Percentiles rank a stretch among this genome's conserved stretches.
These are phyloP conservation scores for Myriosclerotinia duriaeana DNA, from an alignment of 2,329 filamentous ascomycete genomes.

Conservation along the genomic window DNA sequence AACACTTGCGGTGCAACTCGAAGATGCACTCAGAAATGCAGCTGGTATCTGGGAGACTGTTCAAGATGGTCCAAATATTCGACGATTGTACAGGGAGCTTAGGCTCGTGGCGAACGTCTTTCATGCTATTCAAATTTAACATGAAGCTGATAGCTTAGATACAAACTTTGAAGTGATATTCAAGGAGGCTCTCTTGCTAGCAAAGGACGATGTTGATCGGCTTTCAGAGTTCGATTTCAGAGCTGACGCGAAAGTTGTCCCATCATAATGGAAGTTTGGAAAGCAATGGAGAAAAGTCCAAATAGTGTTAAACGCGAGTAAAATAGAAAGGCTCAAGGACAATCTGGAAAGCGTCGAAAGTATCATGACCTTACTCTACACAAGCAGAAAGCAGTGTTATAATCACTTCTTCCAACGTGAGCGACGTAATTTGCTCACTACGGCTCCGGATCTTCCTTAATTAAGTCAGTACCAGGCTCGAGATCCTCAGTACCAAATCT, in stretches of 20 bases:
- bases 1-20: constrained; percentile 25
- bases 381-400: constrained; percentile 14
- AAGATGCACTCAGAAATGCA: constrained; percentile 22
- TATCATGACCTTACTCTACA: constrained; percentile 22
- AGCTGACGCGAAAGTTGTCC: constrained; percentile 4
- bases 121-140: constrained; percentile 11
- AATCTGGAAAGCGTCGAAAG: constrained; percentile 21
- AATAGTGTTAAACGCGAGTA: constrained; percentile 20
- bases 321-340: constrained; percentile 23
- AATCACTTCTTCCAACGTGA: rapidly evolving
- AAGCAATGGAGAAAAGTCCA: constrained; percentile 22
- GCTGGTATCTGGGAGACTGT: constrained; percentile 25
- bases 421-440: background rate
- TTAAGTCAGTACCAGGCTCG: background rate
- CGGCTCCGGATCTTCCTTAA: background rate
- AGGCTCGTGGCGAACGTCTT: constrained; percentile 22
- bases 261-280: background rate
- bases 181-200: constrained; percentile 3
- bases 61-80: constrained; percentile 28
- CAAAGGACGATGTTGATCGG: constrained; percentile 22
- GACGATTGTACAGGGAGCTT: constrained; percentile 23
- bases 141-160: background rate
- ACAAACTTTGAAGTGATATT: constrained; percentile 5
- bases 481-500: background rate
- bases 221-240: constrained; percentile 18